Percentiles rank a stretch among this genome's conserved stretches.
Conservation (phyloP, 1,139 yeast genomes). For the Yarrowia galli region DNA sequence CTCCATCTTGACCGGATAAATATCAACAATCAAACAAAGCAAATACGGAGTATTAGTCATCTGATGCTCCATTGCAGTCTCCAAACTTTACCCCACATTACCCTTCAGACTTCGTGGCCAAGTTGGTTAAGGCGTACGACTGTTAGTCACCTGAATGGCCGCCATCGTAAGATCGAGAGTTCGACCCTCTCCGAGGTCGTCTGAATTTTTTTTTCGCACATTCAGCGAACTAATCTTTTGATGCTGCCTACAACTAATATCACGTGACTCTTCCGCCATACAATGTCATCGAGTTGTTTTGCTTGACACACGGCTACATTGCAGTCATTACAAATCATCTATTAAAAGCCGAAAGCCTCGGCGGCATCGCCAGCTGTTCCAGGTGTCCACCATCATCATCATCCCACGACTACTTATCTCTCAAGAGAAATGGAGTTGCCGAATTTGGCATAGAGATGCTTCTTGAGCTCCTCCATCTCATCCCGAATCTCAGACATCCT, state of each 20-base stretch:
- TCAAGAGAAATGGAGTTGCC: constrained; percentile 91
- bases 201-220: constrained; percentile 13
- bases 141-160: constrained; percentile 50
- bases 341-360: neutral
- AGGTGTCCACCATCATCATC: neutral
- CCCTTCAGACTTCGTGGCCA: constrained; percentile 60
- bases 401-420: constrained; percentile 32
- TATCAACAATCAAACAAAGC: too few species aligned
- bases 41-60: too few species aligned
- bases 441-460: constrained; percentile 82
- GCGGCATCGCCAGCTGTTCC: too few species aligned
- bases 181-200: constrained; percentile 38
- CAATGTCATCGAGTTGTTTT: too few species aligned
- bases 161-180: constrained; percentile 38
- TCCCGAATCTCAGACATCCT: constrained; percentile 61
- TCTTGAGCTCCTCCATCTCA: constrained; percentile 67
- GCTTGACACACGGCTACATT: too few species aligned
- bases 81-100: neutral
- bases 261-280: neutral
- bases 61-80: neutral
- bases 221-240: neutral
- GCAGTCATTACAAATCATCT: too few species aligned
- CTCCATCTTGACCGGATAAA: too few species aligned
- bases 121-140: constrained; percentile 66
- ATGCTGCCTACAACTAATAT: too few species aligned